Base-by-base conservation (phyloP, 2,329 filamentous ascomycete species). In the Aspergillus awamori region DNA sequence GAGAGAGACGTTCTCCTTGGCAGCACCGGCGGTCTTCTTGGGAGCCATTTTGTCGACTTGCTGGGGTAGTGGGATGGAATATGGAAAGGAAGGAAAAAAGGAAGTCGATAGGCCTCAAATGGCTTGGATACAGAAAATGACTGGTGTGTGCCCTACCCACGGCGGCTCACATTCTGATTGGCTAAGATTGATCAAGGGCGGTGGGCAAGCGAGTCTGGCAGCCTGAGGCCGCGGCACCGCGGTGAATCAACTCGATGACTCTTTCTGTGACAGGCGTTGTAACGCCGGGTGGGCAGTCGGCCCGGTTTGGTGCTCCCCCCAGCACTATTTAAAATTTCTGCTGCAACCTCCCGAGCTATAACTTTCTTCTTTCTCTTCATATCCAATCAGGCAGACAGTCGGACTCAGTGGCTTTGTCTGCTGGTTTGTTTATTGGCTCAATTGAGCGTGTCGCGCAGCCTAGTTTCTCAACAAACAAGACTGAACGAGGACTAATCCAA, bases 1-100 rank as follows among this genome's bases (percentile, higher is more conserved):
- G 77, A 98, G 89, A 83, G 91, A 93, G 87, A 99, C 95, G 86
- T 99, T 99, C 89, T 98, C 95, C 86, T 94, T 82, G 69, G 82
- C 89, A 76, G 87, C 86, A 77, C 91, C 88, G 80, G 89, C 87
- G 77, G 87, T 84, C 82, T 89, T 89, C 87, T 94, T 96, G 82
- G 93, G 93, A 83, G 93, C 85, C 94, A 98, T 98, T 80, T 83
- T 91, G 86, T 81, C 76, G 76, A 76, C 72, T 69, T 71, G 70
- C 74, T 76, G 74, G 71, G 33, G 71, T 73, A 70, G 74, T 73
- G 74, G 77, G 73, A 78, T 78, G 76, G 74, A 77, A 76, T 76
- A 77, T 72, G 69, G 70, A 72, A 65, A 69, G 66, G 67, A 62
- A 70, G 67, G 26, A 51, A 51, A 30, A 62, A 64, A 63, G 39